Evolutionary conservation across 495 filamentous ascomycete species (phyloP).

Genomic region (Pyrenula massariospora): DNA sequence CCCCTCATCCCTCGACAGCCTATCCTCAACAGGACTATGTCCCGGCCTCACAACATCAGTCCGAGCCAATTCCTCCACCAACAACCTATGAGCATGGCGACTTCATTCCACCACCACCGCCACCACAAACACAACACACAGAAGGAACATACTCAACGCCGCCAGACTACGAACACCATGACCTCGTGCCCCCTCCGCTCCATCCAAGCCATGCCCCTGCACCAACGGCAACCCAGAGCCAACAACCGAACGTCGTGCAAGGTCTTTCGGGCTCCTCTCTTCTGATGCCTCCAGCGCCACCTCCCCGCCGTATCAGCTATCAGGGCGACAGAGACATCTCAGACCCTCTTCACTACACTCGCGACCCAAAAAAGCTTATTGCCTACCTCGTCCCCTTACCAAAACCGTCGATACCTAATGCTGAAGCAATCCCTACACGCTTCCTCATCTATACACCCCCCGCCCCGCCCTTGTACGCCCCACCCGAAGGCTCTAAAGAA

Average conservation of each 20-base stretch:
- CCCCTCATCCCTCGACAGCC: background rate
- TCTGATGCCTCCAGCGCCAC: background rate
- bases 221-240: background rate
- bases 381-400: constrained; percentile 30
- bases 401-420: constrained; percentile 14
- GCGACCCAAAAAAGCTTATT: constrained; percentile 21
- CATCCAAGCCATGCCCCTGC: background rate
- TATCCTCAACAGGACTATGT: too few relatives aligned
- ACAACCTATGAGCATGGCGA: background rate
- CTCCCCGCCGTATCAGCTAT: background rate
- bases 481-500: constrained; percentile 24
- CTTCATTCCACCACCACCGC: background rate
- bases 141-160: background rate
- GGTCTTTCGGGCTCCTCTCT: background rate
- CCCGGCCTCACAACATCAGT: background rate
- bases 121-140: background rate
- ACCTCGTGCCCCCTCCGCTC: background rate
- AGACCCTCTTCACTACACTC: constrained; percentile 13
- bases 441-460: constrained; percentile 29
- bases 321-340: constrained; percentile 12
- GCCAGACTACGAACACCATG: background rate
- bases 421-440: constrained; percentile 16
- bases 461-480: constrained; percentile 19
- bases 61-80: background rate
- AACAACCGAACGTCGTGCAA: background rate